Conservation (phyloP, 2,329 filamentous ascomycete genomes). For the Bipolaris bicolor region DNA sequence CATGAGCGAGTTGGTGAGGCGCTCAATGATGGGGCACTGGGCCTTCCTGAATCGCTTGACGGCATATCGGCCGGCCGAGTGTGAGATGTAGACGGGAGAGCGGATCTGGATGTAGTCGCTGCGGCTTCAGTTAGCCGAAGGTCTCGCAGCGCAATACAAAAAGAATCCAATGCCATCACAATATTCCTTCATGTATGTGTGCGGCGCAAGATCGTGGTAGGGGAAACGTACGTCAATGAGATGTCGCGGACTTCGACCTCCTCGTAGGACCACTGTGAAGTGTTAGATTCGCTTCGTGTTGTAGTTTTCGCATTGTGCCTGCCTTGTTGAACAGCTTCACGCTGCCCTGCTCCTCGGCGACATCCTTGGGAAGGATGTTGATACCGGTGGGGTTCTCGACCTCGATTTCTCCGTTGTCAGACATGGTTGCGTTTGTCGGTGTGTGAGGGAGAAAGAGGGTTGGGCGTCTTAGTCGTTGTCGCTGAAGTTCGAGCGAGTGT, state of each 20-base stretch:
- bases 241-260: constrained; percentile 99
- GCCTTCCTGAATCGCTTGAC: constrained; percentile 99
- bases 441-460: constrained; percentile 28
- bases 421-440: constrained; percentile 65
- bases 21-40: constrained; percentile 99
- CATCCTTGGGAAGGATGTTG: constrained; percentile 90
- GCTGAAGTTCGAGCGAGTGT: constrained; percentile 28
- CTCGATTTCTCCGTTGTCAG: constrained; percentile 90
- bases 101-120: constrained; percentile 99
- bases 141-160: constrained; percentile 25
- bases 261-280: constrained; percentile 79
- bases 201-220: constrained; percentile 19
- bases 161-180: constrained; percentile 25
- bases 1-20: constrained; percentile 99
- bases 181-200: constrained; percentile 14
- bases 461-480: constrained; percentile 37
- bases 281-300: constrained; percentile 22
- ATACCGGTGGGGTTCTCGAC: constrained; percentile 78
- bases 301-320: constrained; percentile 19
- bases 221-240: constrained; percentile 87
- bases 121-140: constrained; percentile 47
- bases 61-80: constrained; percentile 98
- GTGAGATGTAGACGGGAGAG: constrained; percentile 97
- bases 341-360: constrained; percentile 84
- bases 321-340: constrained; percentile 95